Percentiles rank a stretch among this genome's conserved stretches.
These are phyloP conservation scores for Colletotrichum sp. DNA, from an alignment of 2,329 filamentous ascomycete species.

Conservation along the genomic window DNA sequence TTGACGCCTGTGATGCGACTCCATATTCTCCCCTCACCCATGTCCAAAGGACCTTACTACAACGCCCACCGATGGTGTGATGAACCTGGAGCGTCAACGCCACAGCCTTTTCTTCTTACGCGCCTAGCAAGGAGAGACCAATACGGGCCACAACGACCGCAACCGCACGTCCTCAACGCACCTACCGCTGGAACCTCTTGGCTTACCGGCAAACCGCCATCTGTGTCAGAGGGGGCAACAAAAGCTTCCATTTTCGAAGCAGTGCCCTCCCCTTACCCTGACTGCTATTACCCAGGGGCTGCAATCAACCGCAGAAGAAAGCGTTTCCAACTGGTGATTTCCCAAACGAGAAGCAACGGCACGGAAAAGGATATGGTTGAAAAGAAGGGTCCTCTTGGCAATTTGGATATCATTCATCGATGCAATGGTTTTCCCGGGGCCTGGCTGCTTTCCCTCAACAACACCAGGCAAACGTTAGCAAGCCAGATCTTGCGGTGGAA, in stretches of 20 bases:
- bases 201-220: constrained; percentile 5
- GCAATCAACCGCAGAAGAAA: constrained; percentile 6
- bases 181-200: not conserved
- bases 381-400: constrained; percentile 15
- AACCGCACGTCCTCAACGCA: not conserved
- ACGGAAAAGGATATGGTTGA: not conserved
- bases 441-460: not conserved
- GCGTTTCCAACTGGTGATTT: not conserved
- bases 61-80: constrained; percentile 10
- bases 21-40: not conserved
- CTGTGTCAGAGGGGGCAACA: not conserved
- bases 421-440: not conserved
- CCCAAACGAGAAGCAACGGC: not conserved
- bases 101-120: constrained; percentile 1
- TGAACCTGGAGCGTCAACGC: constrained; percentile 5
- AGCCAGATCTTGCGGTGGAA: not conserved
- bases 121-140: not conserved
- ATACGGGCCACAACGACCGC: not conserved
- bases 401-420: not conserved
- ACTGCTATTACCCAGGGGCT: not conserved
- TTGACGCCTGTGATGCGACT: not conserved
- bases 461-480: not conserved
- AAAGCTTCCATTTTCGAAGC: not conserved
- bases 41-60: not conserved
- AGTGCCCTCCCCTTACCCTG: not conserved